These are phyloP conservation scores for Mortierella sp. DNA, from an alignment of 371 early-diverging fungal genomes.

Conservation along the genomic window DNA sequence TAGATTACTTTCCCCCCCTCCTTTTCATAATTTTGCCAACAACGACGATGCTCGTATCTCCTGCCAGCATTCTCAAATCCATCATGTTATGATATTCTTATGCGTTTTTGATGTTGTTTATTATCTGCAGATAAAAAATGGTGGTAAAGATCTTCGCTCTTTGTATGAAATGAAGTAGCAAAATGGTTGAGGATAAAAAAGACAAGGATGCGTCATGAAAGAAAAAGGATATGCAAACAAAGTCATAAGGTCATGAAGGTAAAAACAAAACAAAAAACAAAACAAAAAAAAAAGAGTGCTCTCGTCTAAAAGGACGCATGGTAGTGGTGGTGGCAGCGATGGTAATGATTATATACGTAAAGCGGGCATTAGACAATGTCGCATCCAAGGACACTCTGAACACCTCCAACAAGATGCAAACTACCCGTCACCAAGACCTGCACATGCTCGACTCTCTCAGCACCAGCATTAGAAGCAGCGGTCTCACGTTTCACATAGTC, in stretches of 20 bases:
- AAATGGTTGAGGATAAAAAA: background rate
- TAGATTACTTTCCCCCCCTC: background rate
- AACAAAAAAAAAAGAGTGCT: background rate
- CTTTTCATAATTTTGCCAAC: background rate
- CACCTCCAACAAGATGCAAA: conserved; percentile 92
- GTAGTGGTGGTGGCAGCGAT: background rate
- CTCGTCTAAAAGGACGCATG: background rate
- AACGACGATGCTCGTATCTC: no score
- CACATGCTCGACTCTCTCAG: conserved; percentile 41
- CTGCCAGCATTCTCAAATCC: background rate
- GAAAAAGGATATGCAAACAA: background rate
- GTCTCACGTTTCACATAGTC: conserved; percentile 47
- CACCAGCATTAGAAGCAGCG: background rate
- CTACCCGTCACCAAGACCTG: conserved; percentile 95
- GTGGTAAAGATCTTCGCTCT: background rate
- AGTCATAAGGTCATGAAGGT: background rate
- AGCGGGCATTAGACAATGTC: conserved; percentile 15
- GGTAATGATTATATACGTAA: background rate
- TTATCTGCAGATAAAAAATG: background rate
- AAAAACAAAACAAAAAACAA: background rate
- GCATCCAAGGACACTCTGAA: conserved; percentile 76
- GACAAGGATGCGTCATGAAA: background rate
- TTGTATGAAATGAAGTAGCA: background rate
- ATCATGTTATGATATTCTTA: background rate
- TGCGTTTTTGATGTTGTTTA: background rate